Base-by-base conservation (phyloP, 2,329 filamentous ascomycete species). In the Apiospora rasikravindrae region DNA sequence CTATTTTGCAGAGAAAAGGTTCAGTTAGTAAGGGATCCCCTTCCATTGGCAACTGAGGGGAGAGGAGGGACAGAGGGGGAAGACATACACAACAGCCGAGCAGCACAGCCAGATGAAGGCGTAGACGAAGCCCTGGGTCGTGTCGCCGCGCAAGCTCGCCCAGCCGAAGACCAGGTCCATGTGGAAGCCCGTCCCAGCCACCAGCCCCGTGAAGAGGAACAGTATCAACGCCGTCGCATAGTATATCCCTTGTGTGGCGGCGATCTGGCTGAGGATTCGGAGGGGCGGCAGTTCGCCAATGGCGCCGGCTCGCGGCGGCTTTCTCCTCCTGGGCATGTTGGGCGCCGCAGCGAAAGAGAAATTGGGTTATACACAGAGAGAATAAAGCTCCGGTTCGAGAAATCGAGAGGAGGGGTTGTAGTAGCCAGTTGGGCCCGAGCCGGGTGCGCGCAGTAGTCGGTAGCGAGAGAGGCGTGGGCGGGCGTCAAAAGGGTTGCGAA, bases 241-340 rank as follows among this genome's bases (percentile, higher is more conserved):
- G 82, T 88, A 90, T 69, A 89, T 81, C 24, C 81, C 83, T 77
- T 91, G 90, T 19, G 91, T 81, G 16, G 84, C 83, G 57, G 86
- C 84, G 77, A 91, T 91, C 81, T 91, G 89, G 73, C 84, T 81
- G 67, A 89, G 85, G 79, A 91, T 89, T 75, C 86, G 87, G 74
- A 90, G 83, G 13, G 89, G 89, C 14, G 87, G 88, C n/a, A 91
- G 86, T 76, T 91, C 89, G 70, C 87, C 83, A 53, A 90, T 85
- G 76, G 89, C 89, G 81, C 89, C 89, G 67, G 89, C 83, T 77
- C 89, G 87, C 69, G 88, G 89, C 70, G 89, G 88, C 77, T 87
- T 86, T 73, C 88, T 85, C 72, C 88, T 84, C 73, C 88, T 87
- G 57, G 88, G 80, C 89, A 90, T 40, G 42, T 72, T 42, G 10